These are phyloP conservation scores for Ophioceras dolichostomum DNA, from an alignment of 2,329 filamentous ascomycete genomes.

Conservation along the genomic window DNA sequence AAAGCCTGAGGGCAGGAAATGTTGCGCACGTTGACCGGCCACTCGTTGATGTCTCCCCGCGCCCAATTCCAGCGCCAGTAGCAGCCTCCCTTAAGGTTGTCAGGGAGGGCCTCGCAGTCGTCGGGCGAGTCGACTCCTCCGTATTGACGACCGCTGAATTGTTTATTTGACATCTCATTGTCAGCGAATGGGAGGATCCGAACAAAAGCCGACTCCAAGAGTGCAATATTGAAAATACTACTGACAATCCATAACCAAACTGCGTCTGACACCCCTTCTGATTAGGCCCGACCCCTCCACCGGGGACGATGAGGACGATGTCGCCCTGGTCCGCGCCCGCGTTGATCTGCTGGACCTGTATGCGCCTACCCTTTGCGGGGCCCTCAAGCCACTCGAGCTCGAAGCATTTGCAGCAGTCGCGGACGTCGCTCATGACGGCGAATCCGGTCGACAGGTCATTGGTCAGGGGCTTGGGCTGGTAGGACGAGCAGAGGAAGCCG, in stretches of 20 bases:
- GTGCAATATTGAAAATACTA: too few species aligned
- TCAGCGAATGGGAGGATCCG: too few species aligned
- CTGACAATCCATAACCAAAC: too few species aligned
- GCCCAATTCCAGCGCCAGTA: slow-evolving; percentile 14
- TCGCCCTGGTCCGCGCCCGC: slow-evolving; percentile 7
- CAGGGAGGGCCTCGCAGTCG: slow-evolving; percentile 8
- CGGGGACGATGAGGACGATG: slow-evolving; percentile 5
- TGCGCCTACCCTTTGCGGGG: slow-evolving; percentile 9
- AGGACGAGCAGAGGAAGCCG: slow-evolving; percentile 10
- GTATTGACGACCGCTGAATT: slow-evolving; percentile 2
- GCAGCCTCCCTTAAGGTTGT: slow-evolving; percentile 9
- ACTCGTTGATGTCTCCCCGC: slow-evolving; percentile 10
- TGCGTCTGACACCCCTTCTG: slow-evolving; percentile 4
- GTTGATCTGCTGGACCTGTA: slow-evolving; percentile 10
- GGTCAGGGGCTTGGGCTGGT: slow-evolving; percentile 9
- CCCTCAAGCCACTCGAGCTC: slow-evolving; percentile 10
- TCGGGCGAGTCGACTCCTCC: slow-evolving; percentile 8
- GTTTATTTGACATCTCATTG: too few species aligned
- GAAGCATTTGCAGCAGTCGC: slow-evolving; percentile 13
- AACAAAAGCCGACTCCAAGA: too few species aligned
- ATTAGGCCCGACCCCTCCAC: slow-evolving; percentile 7
- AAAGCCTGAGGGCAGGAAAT: slow-evolving; percentile 9
- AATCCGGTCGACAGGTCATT: slow-evolving; percentile 12
- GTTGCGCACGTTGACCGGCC: slow-evolving; percentile 7
- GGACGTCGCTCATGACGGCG: slow-evolving; percentile 8